phyloP scores from a whole-genome alignment of 2,329 filamentous ascomycete species.

The Trichothecium roseum region DNA sequence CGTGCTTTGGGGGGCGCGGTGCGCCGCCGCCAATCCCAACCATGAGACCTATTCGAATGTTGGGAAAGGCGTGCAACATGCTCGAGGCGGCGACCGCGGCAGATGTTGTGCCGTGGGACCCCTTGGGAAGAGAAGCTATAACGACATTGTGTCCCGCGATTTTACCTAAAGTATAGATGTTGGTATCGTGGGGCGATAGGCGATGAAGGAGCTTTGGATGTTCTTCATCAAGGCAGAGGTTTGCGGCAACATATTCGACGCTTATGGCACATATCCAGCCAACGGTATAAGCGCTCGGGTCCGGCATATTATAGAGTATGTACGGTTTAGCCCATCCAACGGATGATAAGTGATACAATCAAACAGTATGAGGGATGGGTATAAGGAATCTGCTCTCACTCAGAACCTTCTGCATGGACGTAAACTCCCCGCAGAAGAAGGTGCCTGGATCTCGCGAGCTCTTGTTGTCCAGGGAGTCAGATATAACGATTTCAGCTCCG shows the following conservation, averaged over 20 bases:
- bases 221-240: slow-evolving; percentile 14
- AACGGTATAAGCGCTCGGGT: slow-evolving; percentile 12
- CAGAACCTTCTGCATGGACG: too few species aligned
- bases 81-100: slow-evolving; percentile 19
- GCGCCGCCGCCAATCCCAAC: slow-evolving; percentile 14
- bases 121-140: slow-evolving; percentile 15
- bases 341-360: too few species aligned
- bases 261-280: slow-evolving; percentile 17
- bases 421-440: too few species aligned
- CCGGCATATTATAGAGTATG: background rate
- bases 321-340: too few species aligned
- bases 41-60: slow-evolving; percentile 10
- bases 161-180: slow-evolving; percentile 16
- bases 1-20: slow-evolving; percentile 12
- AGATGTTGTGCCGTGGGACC: slow-evolving; percentile 15
- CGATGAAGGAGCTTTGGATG: slow-evolving; percentile 9
- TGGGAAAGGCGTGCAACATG: slow-evolving; percentile 21
- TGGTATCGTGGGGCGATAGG: slow-evolving; percentile 3
- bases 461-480: too few species aligned
- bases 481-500: too few species aligned
- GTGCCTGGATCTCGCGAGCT: too few species aligned
- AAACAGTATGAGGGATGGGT: too few species aligned
- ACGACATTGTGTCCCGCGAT: slow-evolving; percentile 21
- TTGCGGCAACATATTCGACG: slow-evolving; percentile 13
- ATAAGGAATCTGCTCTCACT: too few species aligned